These are phyloP conservation scores for Kodamaea leandrae DNA, from an alignment of 805 yeast species.

Conservation along the genomic window DNA sequence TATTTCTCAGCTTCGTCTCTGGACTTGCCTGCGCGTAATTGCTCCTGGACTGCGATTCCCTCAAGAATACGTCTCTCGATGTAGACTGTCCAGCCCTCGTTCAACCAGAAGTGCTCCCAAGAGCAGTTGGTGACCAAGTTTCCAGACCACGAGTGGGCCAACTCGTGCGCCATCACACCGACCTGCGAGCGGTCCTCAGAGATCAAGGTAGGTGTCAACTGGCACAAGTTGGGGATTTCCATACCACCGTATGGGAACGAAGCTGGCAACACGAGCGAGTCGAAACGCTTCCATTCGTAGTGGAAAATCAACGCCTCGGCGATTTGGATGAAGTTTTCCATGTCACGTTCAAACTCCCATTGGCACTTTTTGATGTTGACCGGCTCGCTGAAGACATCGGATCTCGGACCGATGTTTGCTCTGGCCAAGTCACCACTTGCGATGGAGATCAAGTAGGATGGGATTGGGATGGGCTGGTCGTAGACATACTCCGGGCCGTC, in stretches of 20 bases:
- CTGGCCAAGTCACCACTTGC: constrained; percentile 32
- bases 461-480: constrained; percentile 36
- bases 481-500: constrained; percentile 20
- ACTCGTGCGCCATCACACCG: constrained; percentile 36
- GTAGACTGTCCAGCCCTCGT: constrained; percentile 39
- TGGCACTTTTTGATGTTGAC: constrained; percentile 27
- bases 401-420: constrained; percentile 35
- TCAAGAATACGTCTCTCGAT: constrained; percentile 34
- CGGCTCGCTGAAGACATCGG: constrained; percentile 29
- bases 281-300: constrained; percentile 35
- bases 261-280: constrained; percentile 32
- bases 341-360: constrained; percentile 37
- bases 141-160: constrained; percentile 40
- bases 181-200: constrained; percentile 35
- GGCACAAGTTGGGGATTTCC: constrained; percentile 37
- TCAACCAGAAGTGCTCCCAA: constrained; percentile 40
- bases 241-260: constrained; percentile 40
- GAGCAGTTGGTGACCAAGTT: constrained; percentile 35
- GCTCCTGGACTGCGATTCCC: constrained; percentile 23
- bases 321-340: constrained; percentile 32
- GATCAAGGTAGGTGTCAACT: constrained; percentile 34
- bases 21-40: constrained; percentile 10
- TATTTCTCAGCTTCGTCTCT: constrained; percentile 17
- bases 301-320: constrained; percentile 33
- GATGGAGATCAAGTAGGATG: constrained; percentile 33